These are phyloP conservation scores for Colletotrichum zoysiae DNA, from an alignment of 2,329 filamentous ascomycete genomes.

Conservation along the genomic window DNA sequence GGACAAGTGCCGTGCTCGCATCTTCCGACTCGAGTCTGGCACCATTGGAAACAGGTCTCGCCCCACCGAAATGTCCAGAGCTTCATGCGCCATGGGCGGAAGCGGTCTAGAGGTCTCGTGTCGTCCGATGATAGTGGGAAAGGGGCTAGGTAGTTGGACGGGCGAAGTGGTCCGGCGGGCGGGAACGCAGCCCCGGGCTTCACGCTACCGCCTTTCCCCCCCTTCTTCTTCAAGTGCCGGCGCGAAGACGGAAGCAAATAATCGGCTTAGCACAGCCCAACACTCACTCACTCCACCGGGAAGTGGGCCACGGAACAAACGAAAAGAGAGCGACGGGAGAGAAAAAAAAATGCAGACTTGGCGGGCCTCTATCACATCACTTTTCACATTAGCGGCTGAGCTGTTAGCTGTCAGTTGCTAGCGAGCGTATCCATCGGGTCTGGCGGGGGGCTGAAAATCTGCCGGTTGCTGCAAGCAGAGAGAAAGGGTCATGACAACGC, in stretches of 20 bases:
- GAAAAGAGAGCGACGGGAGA: too few relatives aligned
- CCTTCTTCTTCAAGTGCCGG: slow-evolving; percentile 21
- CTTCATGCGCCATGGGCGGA: slow-evolving; percentile 8
- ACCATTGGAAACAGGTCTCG: neutral
- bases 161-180: neutral
- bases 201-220: neutral
- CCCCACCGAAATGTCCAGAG: neutral
- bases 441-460: neutral
- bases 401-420: neutral
- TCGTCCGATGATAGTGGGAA: slow-evolving; percentile 24
- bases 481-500: neutral
- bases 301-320: neutral
- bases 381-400: neutral
- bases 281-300: slow-evolving; percentile 7
- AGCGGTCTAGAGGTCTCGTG: slow-evolving; percentile 26
- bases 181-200: slow-evolving; percentile 33
- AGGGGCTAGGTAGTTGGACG: neutral
- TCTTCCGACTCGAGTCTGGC: neutral
- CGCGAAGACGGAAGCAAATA: neutral
- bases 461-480: neutral
- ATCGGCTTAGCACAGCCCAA: neutral
- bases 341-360: neutral
- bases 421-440: slow-evolving; percentile 1
- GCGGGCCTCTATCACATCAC: neutral
- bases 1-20: neutral